Base-by-base conservation (phyloP, 768 basidiomycete genomes). In the Lentinus tigrinus region DNA sequence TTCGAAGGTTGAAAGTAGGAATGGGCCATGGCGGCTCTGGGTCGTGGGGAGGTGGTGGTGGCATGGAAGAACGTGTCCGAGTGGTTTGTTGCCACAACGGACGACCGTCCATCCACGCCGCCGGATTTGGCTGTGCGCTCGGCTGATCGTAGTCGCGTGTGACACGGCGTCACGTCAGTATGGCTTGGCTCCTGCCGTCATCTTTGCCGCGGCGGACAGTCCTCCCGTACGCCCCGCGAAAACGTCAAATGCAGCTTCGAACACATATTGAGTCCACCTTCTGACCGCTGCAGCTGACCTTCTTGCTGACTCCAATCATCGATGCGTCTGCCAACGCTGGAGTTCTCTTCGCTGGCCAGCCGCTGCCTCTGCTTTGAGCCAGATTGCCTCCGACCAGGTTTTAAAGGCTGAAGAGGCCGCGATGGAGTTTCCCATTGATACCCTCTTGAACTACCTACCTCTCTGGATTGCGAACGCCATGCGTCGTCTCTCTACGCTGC, bases 1-100 rank as follows among this genome's bases (percentile, higher is more conserved):
- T 72, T 19, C 75, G 77, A 39, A 89, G 67, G 19, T 75, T 70
- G 53, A 90, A 75, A 43, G 72, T 80, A 27, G 88, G 88, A 27
- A 86, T 73, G 0, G 77, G 78, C 81, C 82, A 87, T 36, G 65
- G 40, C 14, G 75, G 71, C n/a, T 66, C 57, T 26, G 43, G 38
- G 0, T 54, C 24, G 7, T 67, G 62, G 23, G 67, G 63, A 0
- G 62, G 58, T 4, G 63, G 65, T 19, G 66, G 63, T 47, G 74
- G 74, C 60, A 59, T 53, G n/a, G 54, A 44, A 42, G 50, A 46
- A 38, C 24, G 23, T 26, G 37, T 19, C 26, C 47, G 38, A 17
- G 43, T 46, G 52, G 52, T 54, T 28, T 37, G 52, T 23, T 46
- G 43, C 43, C 21, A 46, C 43, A 44, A 44, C 21, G 43, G 19